Evolutionary conservation across 805 yeast species (phyloP), one percentile per base, ranked within the genome.

Genomic region (Cyberlindnera xylosilytica): DNA sequence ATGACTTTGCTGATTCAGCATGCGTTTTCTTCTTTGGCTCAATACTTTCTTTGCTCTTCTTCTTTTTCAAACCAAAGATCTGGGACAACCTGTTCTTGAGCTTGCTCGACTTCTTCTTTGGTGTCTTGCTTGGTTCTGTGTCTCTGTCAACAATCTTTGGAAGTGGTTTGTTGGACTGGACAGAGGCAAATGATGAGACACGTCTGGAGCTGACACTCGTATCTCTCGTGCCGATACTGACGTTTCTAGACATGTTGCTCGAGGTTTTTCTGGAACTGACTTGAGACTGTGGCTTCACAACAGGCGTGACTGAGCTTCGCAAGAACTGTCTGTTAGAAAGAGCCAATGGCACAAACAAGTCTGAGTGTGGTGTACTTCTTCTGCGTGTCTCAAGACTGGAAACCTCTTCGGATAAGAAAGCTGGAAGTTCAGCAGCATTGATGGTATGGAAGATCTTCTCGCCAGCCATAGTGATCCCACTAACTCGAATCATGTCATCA

Each of bases 381-480:
- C 55, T 52, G 29, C 47, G 44, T 1, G 39, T 23, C 27, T 53
- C 58, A 23, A 57, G 39, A 23, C 62, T 60, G 10, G 71, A 60
- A 4, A 73, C 46, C 41, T 73, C 71, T 13, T 60, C 62, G 4
- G 69, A 58, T 20, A 78, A 48, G 17, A 60, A 53, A 1, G 52
- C 52, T 4, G 72, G 57, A 15, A 77, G 59, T 13, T 66, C 65
- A 2, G 52, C 39, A 18, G 61, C 47, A 12, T 54, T 46, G 10
- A 72, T 62, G 6, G 54, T 51, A 26, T 54, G 54, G 4, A 53
- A 40, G 15, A 57, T 46, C 10, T 36, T 46, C 6, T 51, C 51
- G 6, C 53, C 57, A n/a, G 54, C 43, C 8, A 44, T 42, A 1
- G 66, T 54, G 3, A 60, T 16, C 1, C 66, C 47, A 7, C 32